Percentiles rank a stretch among this genome's conserved stretches.
phyloP scores from a whole-genome alignment of 345 rosid genomes.

The Erysimum cheiranthoides region DNA sequence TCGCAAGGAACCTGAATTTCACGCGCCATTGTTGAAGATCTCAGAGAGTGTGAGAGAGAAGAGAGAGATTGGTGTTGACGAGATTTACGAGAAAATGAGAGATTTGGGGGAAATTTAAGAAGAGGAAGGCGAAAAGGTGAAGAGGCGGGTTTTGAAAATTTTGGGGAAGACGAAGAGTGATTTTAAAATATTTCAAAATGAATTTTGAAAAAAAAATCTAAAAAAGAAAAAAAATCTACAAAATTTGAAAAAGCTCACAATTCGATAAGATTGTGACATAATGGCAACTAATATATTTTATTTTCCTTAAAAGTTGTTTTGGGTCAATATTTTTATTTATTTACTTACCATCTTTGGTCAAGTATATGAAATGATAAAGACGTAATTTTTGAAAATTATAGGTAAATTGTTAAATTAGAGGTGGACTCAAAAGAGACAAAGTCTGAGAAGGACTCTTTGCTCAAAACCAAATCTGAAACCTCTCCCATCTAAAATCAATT shows the following conservation, averaged over 20 bases:
- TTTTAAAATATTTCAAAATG: neutral
- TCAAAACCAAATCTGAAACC: too few species aligned
- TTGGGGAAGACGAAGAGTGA: neutral
- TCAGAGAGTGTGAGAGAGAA: neutral
- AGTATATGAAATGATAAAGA: neutral
- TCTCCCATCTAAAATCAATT: too few species aligned
- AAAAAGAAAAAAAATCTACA: neutral
- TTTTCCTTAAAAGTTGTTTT: neutral
- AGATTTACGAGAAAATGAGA: slow-evolving; percentile 1
- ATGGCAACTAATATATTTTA: neutral
- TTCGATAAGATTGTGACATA: neutral
- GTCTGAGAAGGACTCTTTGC: too few species aligned
- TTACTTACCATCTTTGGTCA: neutral
- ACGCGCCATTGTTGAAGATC: slow-evolving; percentile 47
- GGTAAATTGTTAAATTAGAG: too few species aligned
- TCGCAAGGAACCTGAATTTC: slow-evolving; percentile 67
- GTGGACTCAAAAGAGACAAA: too few species aligned
- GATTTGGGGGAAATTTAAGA: neutral
- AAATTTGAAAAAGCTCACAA: neutral
- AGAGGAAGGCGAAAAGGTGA: neutral
- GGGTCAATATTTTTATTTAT: neutral
- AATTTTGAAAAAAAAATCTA: neutral
- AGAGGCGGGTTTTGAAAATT: slow-evolving; percentile 20
- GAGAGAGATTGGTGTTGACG: neutral
- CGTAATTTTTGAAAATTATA: too few species aligned